Percentiles rank a stretch among this genome's conserved stretches.
phyloP scores from a whole-genome alignment of 2,329 filamentous ascomycete genomes.

The Neofusicoccum sp. region DNA sequence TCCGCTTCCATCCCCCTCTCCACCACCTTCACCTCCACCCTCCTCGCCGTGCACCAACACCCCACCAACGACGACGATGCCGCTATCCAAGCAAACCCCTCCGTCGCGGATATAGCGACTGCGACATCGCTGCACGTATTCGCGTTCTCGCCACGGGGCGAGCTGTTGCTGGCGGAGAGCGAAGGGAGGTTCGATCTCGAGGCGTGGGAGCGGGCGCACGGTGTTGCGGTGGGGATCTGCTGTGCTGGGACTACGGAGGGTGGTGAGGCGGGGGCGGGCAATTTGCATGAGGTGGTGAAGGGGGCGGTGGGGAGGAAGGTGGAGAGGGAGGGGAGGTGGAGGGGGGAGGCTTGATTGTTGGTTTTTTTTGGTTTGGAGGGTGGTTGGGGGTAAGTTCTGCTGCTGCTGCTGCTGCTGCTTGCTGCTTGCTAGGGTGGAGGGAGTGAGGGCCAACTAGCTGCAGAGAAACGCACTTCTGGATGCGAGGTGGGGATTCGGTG shows the following conservation, averaged over 20 bases:
- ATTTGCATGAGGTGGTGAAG: conserved; percentile 40
- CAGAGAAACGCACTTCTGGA: no score
- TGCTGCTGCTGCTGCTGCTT: no score
- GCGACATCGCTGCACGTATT: conserved; percentile 78
- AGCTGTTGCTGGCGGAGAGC: conserved; percentile 76
- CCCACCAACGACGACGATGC: no score
- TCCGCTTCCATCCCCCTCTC: conserved; percentile 79
- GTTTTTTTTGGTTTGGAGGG: no score
- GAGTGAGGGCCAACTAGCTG: no score
- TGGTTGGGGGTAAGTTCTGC: no score
- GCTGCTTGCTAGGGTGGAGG: no score
- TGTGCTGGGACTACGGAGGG: conserved; percentile 42
- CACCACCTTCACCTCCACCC: conserved; percentile 64
- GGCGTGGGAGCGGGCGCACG: conserved; percentile 71
- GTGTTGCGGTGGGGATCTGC: conserved; percentile 65
- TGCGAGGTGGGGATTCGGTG: no score
- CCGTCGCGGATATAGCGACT: conserved; percentile 58
- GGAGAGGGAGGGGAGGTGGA: conserved; percentile 42
- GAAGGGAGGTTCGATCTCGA: conserved; percentile 73
- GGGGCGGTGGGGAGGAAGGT: conserved; percentile 41
- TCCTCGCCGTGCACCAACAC: conserved; percentile 61
- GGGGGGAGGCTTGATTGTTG: conserved; percentile 28
- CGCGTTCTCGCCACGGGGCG: conserved; percentile 69
- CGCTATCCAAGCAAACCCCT: conserved; percentile 53
- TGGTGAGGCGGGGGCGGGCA: conserved; percentile 29